Percentiles rank a stretch among this genome's conserved stretches.
Conservation (phyloP, 257 asterid species). For the Striga asiatica region DNA sequence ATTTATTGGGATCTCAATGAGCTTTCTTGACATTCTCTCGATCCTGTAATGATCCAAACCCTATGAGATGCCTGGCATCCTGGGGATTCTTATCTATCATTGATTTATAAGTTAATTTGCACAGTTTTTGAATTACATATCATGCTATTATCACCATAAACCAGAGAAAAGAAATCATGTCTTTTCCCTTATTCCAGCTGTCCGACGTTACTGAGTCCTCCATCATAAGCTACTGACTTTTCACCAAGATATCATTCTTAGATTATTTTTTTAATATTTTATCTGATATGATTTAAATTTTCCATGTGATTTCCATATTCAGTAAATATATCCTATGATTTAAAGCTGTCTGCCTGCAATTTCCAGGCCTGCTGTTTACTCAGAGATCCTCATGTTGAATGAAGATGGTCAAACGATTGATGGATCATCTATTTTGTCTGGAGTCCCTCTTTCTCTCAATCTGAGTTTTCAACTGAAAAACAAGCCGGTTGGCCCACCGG, state of each 20-base stretch:
- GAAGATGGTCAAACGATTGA: constrained; percentile 45
- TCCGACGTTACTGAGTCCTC: neutral
- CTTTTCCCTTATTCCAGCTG: too few species aligned
- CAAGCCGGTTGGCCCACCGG: constrained; percentile 23
- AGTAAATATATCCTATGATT: neutral
- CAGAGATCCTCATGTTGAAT: constrained; percentile 54
- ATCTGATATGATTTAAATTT: neutral
- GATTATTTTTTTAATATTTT: neutral
- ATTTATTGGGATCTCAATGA: neutral
- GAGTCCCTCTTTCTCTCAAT: constrained; percentile 44
- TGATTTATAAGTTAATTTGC: neutral
- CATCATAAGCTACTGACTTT: neutral
- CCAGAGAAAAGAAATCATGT: too few species aligned
- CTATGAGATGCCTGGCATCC: neutral
- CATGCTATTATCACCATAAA: too few species aligned
- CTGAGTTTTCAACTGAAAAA: constrained; percentile 61
- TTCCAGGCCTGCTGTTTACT: constrained; percentile 52
- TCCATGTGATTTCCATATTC: too few species aligned
- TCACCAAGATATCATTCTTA: neutral
- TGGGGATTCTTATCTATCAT: neutral
- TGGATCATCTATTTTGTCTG: constrained; percentile 35
- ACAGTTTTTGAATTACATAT: too few species aligned
- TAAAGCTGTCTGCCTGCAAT: constrained; percentile 1
- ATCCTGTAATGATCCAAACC: neutral
- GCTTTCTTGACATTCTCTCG: neutral